Conservation (phyloP, 1,284 basidiomycete species). For the Trichosporon ovoides region DNA sequence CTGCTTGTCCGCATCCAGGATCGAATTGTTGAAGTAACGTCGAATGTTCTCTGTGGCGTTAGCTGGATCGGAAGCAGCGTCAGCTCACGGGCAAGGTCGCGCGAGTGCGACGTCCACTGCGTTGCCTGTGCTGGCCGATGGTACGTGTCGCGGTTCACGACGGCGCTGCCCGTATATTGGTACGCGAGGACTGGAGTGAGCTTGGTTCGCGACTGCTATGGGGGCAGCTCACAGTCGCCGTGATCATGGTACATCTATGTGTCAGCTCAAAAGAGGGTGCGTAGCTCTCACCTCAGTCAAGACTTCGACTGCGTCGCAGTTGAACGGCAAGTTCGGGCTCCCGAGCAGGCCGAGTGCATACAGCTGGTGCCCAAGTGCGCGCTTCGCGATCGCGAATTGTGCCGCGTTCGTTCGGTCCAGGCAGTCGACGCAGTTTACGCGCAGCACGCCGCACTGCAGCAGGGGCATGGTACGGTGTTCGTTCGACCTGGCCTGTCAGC, state of each 20-base stretch:
- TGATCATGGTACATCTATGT: conserved; percentile 89
- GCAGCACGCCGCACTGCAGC: conserved; percentile 83
- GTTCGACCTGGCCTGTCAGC: conserved; percentile 27
- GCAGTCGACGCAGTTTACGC: conserved; percentile 93
- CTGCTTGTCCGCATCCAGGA: conserved; percentile 96
- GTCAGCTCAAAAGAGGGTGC: neutral
- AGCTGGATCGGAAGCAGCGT: neutral
- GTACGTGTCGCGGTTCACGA: conserved; percentile 96
- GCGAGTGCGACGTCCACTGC: conserved; percentile 96
- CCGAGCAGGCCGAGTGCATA: conserved; percentile 87
- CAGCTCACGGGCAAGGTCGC: conserved; percentile 73
- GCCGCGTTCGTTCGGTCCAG: conserved; percentile 96
- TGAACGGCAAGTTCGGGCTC: conserved; percentile 76
- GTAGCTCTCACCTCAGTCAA: conserved; percentile 62
- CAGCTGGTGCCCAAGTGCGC: conserved; percentile 89
- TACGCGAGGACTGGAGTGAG: conserved; percentile 72
- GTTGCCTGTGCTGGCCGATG: conserved; percentile 67
- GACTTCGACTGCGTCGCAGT: conserved; percentile 94
- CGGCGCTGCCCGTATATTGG: conserved; percentile 92
- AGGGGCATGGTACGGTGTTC: conserved; percentile 65
- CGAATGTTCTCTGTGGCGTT: conserved; percentile 67
- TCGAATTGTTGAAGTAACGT: conserved; percentile 91
- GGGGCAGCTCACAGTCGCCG: conserved; percentile 68
- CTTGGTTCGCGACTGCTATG: too few species aligned
- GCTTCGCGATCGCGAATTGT: conserved; percentile 96